These are phyloP conservation scores for Pythium folliculosum DNA, from an alignment of 352 stramenopile genomes.

Conservation along the genomic window DNA sequence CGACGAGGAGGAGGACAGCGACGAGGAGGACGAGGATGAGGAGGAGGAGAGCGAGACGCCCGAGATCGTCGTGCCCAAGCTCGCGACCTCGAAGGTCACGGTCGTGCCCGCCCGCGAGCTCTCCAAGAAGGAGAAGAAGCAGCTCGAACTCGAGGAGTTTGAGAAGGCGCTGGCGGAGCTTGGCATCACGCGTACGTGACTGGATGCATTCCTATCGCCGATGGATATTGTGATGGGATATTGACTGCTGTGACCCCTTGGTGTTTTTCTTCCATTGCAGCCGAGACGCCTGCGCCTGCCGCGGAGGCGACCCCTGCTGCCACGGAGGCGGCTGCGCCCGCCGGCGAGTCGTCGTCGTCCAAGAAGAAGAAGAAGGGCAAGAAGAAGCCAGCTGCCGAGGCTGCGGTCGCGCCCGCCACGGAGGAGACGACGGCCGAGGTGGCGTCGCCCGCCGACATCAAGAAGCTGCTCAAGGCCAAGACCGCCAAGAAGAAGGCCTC, in stretches of 20 bases:
- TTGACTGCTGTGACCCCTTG: neutral
- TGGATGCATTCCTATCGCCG: slow-evolving; percentile 5
- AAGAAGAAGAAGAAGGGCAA: slow-evolving; percentile 51
- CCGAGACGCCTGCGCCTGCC: slow-evolving; percentile 10
- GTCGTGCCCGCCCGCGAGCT: slow-evolving; percentile 40
- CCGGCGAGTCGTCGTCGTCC: slow-evolving; percentile 25
- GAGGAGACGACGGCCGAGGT: slow-evolving; percentile 25
- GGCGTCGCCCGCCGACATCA: slow-evolving; percentile 59
- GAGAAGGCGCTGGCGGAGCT: slow-evolving; percentile 66
- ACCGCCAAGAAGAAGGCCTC: slow-evolving; percentile 75
- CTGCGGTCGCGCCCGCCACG: slow-evolving; percentile 17
- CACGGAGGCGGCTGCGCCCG: slow-evolving; percentile 18
- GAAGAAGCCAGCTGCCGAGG: slow-evolving; percentile 35
- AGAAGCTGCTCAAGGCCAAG: slow-evolving; percentile 73
- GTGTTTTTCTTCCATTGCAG: slow-evolving; percentile 1
- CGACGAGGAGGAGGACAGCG: slow-evolving; percentile 40
- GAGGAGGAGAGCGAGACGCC: slow-evolving; percentile 33
- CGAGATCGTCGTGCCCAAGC: slow-evolving; percentile 21
- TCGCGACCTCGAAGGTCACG: slow-evolving; percentile 35
- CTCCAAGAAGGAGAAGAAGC: slow-evolving; percentile 85
- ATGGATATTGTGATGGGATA: neutral
- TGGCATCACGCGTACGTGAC: slow-evolving; percentile 44
- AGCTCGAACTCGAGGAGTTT: slow-evolving; percentile 76
- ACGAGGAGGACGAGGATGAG: slow-evolving; percentile 48
- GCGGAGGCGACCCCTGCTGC: slow-evolving; percentile 8